A percentile compares a stretch with the other conserved stretches of the same genome.
phyloP scores from a whole-genome alignment of 2,329 filamentous ascomycete species.

The Trichoderma aggressivum region DNA sequence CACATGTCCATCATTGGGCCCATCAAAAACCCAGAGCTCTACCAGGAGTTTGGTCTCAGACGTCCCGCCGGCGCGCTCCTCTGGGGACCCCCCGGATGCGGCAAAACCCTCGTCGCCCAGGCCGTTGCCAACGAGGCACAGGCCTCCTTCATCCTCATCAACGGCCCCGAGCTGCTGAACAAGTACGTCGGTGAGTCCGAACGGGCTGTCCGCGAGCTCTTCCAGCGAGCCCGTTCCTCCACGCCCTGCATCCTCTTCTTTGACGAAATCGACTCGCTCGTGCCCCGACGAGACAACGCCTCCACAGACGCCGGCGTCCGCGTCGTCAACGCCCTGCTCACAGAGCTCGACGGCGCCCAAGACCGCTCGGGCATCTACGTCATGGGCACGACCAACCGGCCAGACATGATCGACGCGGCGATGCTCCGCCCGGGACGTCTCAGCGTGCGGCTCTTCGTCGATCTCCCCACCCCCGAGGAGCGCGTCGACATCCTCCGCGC shows the following conservation, averaged over 20 bases:
- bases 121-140: conserved; percentile 93
- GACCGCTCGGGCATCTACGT: conserved; percentile 85
- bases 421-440: conserved; percentile 90
- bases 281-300: conserved; percentile 74
- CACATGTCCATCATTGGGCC: conserved; percentile 84
- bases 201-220: conserved; percentile 86
- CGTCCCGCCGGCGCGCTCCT: conserved; percentile 84
- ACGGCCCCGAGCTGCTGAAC: conserved; percentile 92
- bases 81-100: conserved; percentile 95
- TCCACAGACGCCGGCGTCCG: conserved; percentile 80
- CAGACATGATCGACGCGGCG: conserved; percentile 93
- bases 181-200: conserved; percentile 98
- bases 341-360: conserved; percentile 84
- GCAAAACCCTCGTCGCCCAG: conserved; percentile 94
- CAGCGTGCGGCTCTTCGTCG: conserved; percentile 84
- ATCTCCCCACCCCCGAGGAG: conserved; percentile 74
- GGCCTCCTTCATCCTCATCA: conserved; percentile 97
- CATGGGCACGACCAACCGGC: conserved; percentile 90
- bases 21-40: conserved; percentile 77
- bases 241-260: conserved; percentile 96
- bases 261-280: conserved; percentile 91
- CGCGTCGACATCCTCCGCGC: conserved; percentile 82
- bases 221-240: conserved; percentile 79
- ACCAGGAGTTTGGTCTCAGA: conserved; percentile 71
- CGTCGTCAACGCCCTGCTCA: conserved; percentile 91